These are phyloP conservation scores for Moniliophthora roreri DNA, from an alignment of 1,284 basidiomycete species.

Conservation along the genomic window DNA sequence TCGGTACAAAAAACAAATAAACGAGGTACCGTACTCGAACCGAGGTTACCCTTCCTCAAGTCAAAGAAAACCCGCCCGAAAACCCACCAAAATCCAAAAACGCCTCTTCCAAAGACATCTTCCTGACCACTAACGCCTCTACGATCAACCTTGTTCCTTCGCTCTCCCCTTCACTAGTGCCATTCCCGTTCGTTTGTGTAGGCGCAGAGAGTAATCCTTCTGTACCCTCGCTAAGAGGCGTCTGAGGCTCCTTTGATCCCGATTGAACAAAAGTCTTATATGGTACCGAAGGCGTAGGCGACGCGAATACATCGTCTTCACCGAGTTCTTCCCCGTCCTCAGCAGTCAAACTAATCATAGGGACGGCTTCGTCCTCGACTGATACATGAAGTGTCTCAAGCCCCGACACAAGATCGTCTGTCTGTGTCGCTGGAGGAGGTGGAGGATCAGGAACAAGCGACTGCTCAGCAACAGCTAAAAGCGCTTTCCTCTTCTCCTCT, in stretches of 20 bases:
- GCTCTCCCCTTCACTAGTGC: conserved; percentile 13
- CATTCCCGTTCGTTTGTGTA: no score
- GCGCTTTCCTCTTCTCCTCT: conserved; percentile 34
- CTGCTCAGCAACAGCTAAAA: conserved; percentile 24
- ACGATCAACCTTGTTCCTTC: conserved; percentile 61
- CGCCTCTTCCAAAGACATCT: conserved; percentile 69
- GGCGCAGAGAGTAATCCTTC: not conserved
- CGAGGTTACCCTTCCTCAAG: no score
- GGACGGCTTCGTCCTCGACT: conserved; percentile 22
- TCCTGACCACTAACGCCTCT: conserved; percentile 75
- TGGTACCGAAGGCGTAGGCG: conserved; percentile 25
- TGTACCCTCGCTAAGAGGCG: not conserved
- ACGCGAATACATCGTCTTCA: conserved; percentile 39
- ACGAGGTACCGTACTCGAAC: no score
- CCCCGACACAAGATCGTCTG: conserved; percentile 23
- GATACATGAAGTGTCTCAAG: conserved; percentile 33
- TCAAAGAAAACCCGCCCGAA: conserved; percentile 57
- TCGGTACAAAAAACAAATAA: no score
- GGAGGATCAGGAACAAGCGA: conserved; percentile 1
- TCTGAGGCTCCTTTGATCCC: not conserved
- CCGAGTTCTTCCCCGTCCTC: conserved; percentile 20
- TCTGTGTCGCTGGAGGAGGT: not conserved
- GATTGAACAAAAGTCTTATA: conserved; percentile 9
- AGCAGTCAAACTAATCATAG: conserved; percentile 17
- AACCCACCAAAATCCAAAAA: conserved; percentile 75